Evolutionary conservation across 2,329 filamentous ascomycete genomes (phyloP).

Genomic region (Curvularia sp.): DNA sequence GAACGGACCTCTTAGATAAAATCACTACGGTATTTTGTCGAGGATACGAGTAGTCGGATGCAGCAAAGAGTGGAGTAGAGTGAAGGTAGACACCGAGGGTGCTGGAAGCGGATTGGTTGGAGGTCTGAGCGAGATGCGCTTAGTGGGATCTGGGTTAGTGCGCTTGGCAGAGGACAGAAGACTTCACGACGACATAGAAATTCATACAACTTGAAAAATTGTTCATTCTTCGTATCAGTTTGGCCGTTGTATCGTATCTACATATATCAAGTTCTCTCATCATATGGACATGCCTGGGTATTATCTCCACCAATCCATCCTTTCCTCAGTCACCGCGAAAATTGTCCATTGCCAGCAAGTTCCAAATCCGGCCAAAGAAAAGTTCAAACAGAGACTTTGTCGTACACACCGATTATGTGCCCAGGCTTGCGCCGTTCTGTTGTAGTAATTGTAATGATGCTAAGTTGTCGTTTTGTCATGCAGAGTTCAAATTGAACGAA

Average conservation of each 20-base stretch:
- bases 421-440: constrained; percentile 35
- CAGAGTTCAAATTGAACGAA: constrained; percentile 23
- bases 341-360: constrained; percentile 48
- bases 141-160: neutral
- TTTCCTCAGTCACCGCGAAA: constrained; percentile 11
- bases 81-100: constrained; percentile 4
- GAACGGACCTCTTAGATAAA: neutral
- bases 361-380: constrained; percentile 26
- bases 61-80: neutral
- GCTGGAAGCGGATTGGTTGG: constrained; percentile 12
- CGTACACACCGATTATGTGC: constrained; percentile 22
- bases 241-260: constrained; percentile 22
- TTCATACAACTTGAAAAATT: neutral
- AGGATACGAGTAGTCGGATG: neutral
- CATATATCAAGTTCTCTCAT: constrained; percentile 14
- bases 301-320: constrained; percentile 12
- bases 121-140: constrained; percentile 1
- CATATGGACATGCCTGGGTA: constrained; percentile 21
- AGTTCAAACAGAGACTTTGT: constrained; percentile 24
- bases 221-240: constrained; percentile 19
- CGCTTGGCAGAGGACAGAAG: constrained; percentile 1
- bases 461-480: constrained; percentile 38
- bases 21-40: neutral
- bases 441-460: constrained; percentile 28
- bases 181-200: neutral